Base-by-base conservation (phyloP, 2,329 filamentous ascomycete species). In the Didymella keratinophila region DNA sequence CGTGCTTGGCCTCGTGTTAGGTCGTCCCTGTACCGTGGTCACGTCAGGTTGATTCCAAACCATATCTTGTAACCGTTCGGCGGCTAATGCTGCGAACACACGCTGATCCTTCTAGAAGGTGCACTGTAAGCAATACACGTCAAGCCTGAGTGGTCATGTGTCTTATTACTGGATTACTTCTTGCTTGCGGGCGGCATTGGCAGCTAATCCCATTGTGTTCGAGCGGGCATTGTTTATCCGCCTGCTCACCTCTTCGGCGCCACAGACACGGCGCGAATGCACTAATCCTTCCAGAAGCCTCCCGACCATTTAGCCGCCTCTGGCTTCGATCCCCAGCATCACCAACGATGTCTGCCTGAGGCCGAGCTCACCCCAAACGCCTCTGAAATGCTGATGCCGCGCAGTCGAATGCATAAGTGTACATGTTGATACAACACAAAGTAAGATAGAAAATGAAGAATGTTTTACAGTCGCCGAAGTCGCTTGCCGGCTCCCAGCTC, bases 401-500 rank as follows among this genome's bases (percentile, higher is more conserved):
- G 53, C 69, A 50, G 32, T 51, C 43, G 18, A 54, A 69, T 66
- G 64, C 63, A 21, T 52, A 60, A 27, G 51, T 41, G 54, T 50
- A 65, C 63, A 64, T 57, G 48, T 55, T 60, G 28, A 56, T 68
- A 69, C 64, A 71, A 65, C 63, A 62, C 28, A 46, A 16, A 27
- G 20, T 47, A 47, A 46, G 28, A 56, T 20, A 16, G 20, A 44
- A 32, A 23, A 3, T 20, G 25, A 16, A 30, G 16, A 8, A 28
- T 36, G 28, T 28, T 46, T 67, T 60, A 73, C 27, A 71, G 47
- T 48, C 74, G 64, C 30, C 74, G 69, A 34, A 75, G 60, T 53
- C 73, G 73, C 64, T 77, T 74, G 23, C 71, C 67, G 4, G 71
- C 69, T 14, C 74, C 74, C 34, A 74, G 62, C 64, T 78, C 76